phyloP scores from a whole-genome alignment of 345 rosid species.

The Turnera subulata region DNA sequence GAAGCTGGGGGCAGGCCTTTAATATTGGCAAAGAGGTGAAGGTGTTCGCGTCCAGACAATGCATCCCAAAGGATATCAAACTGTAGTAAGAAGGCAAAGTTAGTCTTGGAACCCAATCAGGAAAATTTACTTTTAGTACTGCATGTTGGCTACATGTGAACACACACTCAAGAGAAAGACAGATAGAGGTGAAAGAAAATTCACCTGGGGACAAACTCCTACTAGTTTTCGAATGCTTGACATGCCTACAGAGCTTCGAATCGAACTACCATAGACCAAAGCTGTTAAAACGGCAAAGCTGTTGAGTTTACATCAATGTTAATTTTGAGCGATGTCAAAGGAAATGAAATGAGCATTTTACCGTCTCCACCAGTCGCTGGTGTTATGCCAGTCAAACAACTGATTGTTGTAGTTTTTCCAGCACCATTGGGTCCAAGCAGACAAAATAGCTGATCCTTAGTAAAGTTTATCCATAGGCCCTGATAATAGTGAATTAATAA shows the following conservation, averaged over 20 bases:
- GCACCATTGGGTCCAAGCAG: conserved; percentile 97
- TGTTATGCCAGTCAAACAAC: conserved; percentile 78
- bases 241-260: conserved; percentile 79
- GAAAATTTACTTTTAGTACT: conserved; percentile 7
- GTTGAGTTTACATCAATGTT: not conserved
- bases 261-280: conserved; percentile 64
- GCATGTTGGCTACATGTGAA: not conserved
- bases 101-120: conserved; percentile 5
- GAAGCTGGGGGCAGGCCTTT: conserved; percentile 68
- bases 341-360: conserved; percentile 24
- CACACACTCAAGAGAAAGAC: not conserved
- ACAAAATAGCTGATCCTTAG: conserved; percentile 84
- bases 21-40: conserved; percentile 73
- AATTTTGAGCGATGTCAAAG: not conserved
- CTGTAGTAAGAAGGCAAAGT: conserved; percentile 28
- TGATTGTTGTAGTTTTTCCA: conserved; percentile 88
- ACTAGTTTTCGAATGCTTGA: conserved; percentile 67
- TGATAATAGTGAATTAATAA: conserved; percentile 16
- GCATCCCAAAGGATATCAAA: conserved; percentile 94
- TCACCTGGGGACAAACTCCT: conserved; percentile 97
- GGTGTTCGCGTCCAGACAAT: conserved; percentile 79
- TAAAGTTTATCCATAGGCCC: conserved; percentile 84
- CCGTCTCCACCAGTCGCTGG: conserved; percentile 85
- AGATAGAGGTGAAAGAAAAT: not conserved
- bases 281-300: conserved; percentile 39